phyloP scores from a whole-genome alignment of 768 basidiomycete genomes.

The Trametes coccinea region DNA sequence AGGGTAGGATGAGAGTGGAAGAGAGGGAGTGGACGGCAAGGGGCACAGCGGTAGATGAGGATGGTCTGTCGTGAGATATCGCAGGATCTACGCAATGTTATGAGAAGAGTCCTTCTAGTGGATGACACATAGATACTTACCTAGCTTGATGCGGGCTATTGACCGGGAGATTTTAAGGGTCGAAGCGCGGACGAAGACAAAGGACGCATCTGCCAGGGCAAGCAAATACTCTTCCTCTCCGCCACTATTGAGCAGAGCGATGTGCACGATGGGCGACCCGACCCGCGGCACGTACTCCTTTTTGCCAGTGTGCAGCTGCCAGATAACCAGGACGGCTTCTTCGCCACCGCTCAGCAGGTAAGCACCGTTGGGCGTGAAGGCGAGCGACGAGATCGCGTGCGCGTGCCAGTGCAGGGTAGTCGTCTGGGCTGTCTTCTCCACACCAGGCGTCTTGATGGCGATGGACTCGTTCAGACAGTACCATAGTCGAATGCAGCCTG shows the following conservation, averaged over 20 bases:
- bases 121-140: slow-evolving; percentile 40
- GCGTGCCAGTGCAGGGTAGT: slow-evolving; percentile 96
- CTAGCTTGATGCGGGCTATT: slow-evolving; percentile 76
- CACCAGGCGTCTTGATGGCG: slow-evolving; percentile 48
- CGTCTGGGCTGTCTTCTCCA: slow-evolving; percentile 82
- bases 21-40: slow-evolving; percentile 76
- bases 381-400: slow-evolving; percentile 83
- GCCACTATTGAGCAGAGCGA: slow-evolving; percentile 56
- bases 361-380: slow-evolving; percentile 88
- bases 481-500: slow-evolving; percentile 88
- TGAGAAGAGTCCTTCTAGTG: slow-evolving; percentile 4
- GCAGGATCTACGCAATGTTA: slow-evolving; percentile 37
- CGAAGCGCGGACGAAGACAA: slow-evolving; percentile 70
- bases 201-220: slow-evolving; percentile 78
- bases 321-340: slow-evolving; percentile 94
- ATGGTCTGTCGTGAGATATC: slow-evolving; percentile 35
- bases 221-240: slow-evolving; percentile 87
- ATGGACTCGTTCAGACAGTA: slow-evolving; percentile 77
- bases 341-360: slow-evolving; percentile 94
- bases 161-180: slow-evolving; percentile 71
- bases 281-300: slow-evolving; percentile 92
- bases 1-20: slow-evolving; percentile 80
- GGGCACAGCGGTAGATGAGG: slow-evolving; percentile 52
- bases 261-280: slow-evolving; percentile 78
- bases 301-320: slow-evolving; percentile 88